Percentiles rank a stretch among this genome's conserved stretches.
These are phyloP conservation scores for Ascocoryne sarcoides DNA, from an alignment of 2,329 filamentous ascomycete genomes.

Conservation along the genomic window DNA sequence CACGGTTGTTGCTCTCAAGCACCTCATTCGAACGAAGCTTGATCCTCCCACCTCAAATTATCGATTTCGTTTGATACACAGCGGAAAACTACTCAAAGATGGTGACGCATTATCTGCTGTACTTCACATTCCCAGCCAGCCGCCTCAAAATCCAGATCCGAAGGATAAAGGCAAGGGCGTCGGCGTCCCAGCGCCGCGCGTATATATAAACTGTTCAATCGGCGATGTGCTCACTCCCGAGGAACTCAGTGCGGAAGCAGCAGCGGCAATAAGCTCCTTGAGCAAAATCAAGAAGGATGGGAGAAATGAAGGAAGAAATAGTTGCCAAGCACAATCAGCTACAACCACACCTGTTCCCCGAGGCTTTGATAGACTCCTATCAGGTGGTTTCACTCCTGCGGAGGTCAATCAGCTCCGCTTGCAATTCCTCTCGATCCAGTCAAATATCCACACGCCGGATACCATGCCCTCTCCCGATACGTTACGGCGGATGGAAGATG, in stretches of 20 bases:
- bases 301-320: constrained; percentile 6
- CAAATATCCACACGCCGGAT: constrained; percentile 75
- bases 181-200: constrained; percentile 39
- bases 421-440: constrained; percentile 82
- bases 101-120: constrained; percentile 56
- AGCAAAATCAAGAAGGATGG: constrained; percentile 13
- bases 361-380: constrained; percentile 81
- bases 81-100: constrained; percentile 79
- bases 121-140: constrained; percentile 53
- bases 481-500: constrained; percentile 72
- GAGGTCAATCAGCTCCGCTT: constrained; percentile 80
- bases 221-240: constrained; percentile 60
- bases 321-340: constrained; percentile 5
- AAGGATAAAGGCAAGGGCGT: constrained; percentile 62
- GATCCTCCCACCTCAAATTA: constrained; percentile 51
- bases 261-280: constrained; percentile 23
- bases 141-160: constrained; percentile 30
- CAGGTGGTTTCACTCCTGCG: constrained; percentile 69
- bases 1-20: constrained; percentile 71
- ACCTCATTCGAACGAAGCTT: constrained; percentile 67
- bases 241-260: constrained; percentile 61
- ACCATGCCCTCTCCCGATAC: constrained; percentile 74
- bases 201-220: constrained; percentile 92
- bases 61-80: constrained; percentile 81
- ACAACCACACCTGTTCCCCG: constrained; percentile 48